Evolutionary conservation across 2,329 filamentous ascomycete genomes (phyloP), one percentile per base, ranked within the genome.

Genomic region (Hypoxylon rubiginosum): DNA sequence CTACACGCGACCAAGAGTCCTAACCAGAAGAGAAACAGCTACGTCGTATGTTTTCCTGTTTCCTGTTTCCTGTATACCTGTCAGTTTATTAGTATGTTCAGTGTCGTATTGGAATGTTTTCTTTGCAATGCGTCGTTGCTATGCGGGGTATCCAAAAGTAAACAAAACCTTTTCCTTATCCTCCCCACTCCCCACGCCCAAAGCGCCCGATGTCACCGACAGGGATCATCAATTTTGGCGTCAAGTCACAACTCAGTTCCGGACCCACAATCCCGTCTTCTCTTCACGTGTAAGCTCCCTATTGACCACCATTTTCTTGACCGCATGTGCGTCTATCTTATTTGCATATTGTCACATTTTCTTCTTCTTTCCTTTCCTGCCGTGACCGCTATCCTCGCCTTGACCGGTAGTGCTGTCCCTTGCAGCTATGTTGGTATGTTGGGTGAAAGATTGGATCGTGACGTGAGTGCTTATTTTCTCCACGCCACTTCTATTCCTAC

Each of bases 151-250:
- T 62, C n/a, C 30, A 62, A 48, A 65, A 75, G 74, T 75, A 75
- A 75, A 75, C 74, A 75, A 75, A 74, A 63, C 50, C 30, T 19
- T 3, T n/a, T n/a, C n/a, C n/a, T n/a, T n/a, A n/a, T n/a, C n/a
- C n/a, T n/a, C n/a, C n/a, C 7, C 6, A 41, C 50, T 17, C 19
- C 45, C 24, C 21, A n/a, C 45, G 24, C 13, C 45, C 10, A 28
- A 8, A 48, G 36, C n/a, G 26, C 19, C 34, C 51, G 17, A 41
- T 28, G 30, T 39, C 30, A 54, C 36, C 17, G 52, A 63, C 64
- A 67, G 39, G 64, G 64, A 56, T 64, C 52, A 26, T 17, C 56
- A 51, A 26, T 26, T 21, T 43, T 58, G 39, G 57, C 34, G 49
- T n/a, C 66, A 55, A 68, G 34, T 68, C 34, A 66, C 30, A 66